A percentile compares a stretch with the other conserved stretches of the same genome.
Conservation (phyloP, 2,329 filamentous ascomycete genomes). For the Ophiobolus disseminans region DNA sequence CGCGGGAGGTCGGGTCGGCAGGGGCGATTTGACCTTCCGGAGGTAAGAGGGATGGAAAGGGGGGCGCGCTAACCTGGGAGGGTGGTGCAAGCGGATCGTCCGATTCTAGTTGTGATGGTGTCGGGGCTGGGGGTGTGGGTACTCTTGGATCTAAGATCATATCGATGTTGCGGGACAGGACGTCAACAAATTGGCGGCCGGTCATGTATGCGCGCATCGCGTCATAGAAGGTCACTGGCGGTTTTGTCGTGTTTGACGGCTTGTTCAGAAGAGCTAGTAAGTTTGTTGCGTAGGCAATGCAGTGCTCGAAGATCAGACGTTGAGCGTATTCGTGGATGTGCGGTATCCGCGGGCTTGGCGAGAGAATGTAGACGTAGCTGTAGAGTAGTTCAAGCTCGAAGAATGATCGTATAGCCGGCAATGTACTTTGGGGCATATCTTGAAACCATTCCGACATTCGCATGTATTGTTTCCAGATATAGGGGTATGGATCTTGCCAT, state of each 20-base stretch:
- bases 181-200: constrained; percentile 63
- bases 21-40: constrained; percentile 35
- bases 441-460: constrained; percentile 84
- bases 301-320: constrained; percentile 83
- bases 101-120: constrained; percentile 29
- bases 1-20: constrained; percentile 47
- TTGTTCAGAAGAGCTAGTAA: constrained; percentile 69
- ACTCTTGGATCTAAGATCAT: constrained; percentile 51
- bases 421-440: constrained; percentile 71
- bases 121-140: constrained; percentile 49
- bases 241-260: constrained; percentile 62
- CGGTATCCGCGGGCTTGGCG: constrained; percentile 77
- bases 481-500: constrained; percentile 72
- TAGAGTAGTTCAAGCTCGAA: constrained; percentile 91
- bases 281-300: constrained; percentile 79
- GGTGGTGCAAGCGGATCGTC: constrained; percentile 49
- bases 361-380: constrained; percentile 88
- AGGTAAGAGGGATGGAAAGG: constrained; percentile 40
- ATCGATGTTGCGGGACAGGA: constrained; percentile 62
- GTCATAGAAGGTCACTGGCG: constrained; percentile 86
- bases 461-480: constrained; percentile 77
- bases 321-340: constrained; percentile 78
- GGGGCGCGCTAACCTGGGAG: constrained; percentile 34
- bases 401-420: constrained; percentile 71
- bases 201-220: constrained; percentile 82